These are phyloP conservation scores for Purshia tridentata DNA, from an alignment of 306 rosid genomes.

Conservation along the genomic window DNA sequence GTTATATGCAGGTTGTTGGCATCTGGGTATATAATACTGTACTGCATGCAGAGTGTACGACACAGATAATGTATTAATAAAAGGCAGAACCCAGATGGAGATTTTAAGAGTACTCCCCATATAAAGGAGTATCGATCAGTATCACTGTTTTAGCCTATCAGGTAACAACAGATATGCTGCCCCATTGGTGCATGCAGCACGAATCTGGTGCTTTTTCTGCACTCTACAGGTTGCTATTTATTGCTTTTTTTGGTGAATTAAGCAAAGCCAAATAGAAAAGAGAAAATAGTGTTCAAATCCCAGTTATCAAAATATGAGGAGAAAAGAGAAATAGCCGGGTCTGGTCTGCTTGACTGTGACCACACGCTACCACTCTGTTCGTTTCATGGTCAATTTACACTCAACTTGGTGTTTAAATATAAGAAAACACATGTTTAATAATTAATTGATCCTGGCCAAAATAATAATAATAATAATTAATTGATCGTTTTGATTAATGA, in stretches of 20 bases:
- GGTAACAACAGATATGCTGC: constrained; percentile 36
- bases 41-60: not conserved
- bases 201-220: constrained; percentile 42
- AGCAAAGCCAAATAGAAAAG: not conserved
- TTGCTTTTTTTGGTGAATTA: not conserved
- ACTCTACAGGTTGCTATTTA: not conserved
- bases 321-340: constrained; percentile 32
- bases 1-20: not conserved
- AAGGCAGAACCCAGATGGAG: not conserved
- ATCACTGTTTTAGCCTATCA: not conserved
- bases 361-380: constrained; percentile 30
- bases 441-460: not conserved
- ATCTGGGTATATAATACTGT: not conserved
- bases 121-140: constrained; percentile 2
- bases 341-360: constrained; percentile 47
- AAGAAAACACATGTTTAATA: not conserved
- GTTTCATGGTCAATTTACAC: not conserved
- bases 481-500: not conserved
- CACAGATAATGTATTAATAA: not conserved
- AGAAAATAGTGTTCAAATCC: not conserved
- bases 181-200: constrained; percentile 27
- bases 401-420: not conserved
- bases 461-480: not conserved
- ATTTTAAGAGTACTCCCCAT: constrained; percentile 12
- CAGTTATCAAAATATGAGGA: constrained; percentile 18